A percentile compares a stretch with the other conserved stretches of the same genome.
Conservation (phyloP, 805 yeast genomes). For the Candida germanica region DNA sequence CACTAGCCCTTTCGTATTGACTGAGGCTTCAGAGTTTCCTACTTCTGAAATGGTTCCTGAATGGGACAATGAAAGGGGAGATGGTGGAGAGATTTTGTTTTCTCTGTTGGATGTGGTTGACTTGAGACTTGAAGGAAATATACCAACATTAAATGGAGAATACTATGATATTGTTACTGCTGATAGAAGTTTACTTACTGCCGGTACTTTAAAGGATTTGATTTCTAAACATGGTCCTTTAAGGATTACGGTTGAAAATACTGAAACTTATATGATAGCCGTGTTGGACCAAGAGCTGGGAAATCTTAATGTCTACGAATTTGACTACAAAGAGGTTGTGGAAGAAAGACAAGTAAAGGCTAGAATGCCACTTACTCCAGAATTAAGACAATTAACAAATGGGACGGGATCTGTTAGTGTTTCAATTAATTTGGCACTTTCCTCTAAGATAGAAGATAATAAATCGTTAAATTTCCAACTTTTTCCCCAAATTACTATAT, state of each 20-base stretch:
- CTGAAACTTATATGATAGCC: constrained; percentile 5
- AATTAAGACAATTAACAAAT: constrained; percentile 6
- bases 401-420: constrained; percentile 10
- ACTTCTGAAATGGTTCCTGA: too few relatives aligned
- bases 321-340: constrained; percentile 8
- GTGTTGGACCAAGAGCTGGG: background rate
- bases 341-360: background rate
- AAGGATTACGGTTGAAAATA: constrained; percentile 4
- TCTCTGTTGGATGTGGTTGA: too few relatives aligned
- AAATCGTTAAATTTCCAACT: constrained; percentile 1
- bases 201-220: background rate
- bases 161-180: constrained; percentile 4
- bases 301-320: constrained; percentile 5
- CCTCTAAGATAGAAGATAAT: constrained; percentile 3
- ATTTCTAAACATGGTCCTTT: background rate
- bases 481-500: constrained; percentile 2
- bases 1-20: too few relatives aligned
- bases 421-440: background rate
- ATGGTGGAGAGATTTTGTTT: too few relatives aligned
- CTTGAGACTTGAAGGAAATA: background rate
- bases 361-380: constrained; percentile 8
- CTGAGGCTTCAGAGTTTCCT: too few relatives aligned
- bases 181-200: constrained; percentile 4
- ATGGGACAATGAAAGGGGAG: too few relatives aligned
- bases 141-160: constrained; percentile 3